A percentile compares a stretch with the other conserved stretches of the same genome.
These are phyloP conservation scores for Calonectria crousiana DNA, from an alignment of 2,329 filamentous ascomycete species.

Conservation along the genomic window DNA sequence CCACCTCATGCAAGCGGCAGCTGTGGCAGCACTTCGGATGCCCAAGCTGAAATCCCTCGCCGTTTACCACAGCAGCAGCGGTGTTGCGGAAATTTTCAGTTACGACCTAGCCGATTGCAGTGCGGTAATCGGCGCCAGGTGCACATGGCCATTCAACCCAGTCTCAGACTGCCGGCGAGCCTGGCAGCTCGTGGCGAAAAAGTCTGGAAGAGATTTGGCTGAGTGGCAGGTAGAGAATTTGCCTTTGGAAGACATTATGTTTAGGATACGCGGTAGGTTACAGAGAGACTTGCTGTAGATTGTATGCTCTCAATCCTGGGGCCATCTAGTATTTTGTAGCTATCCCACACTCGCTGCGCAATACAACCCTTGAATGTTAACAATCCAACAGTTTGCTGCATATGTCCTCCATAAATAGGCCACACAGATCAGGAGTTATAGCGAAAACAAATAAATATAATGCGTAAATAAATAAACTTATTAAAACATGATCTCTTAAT, in stretches of 20 bases:
- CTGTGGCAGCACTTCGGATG: not conserved
- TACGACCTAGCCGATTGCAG: not conserved
- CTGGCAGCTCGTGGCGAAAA: not conserved
- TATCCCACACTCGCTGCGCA: no score
- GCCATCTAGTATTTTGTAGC: not conserved
- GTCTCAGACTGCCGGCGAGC: not conserved
- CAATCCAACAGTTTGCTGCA: no score
- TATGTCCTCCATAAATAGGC: no score
- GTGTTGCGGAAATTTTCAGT: not conserved
- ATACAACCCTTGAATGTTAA: no score
- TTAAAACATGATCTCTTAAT: no score
- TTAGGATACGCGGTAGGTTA: not conserved
- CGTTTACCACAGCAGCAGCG: not conserved
- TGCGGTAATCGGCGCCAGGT: not conserved
- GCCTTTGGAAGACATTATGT: not conserved
- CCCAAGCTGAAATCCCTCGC: not conserved
- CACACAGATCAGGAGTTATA: no score
- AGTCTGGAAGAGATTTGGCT: not conserved
- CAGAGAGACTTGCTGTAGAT: not conserved
- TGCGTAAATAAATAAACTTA: no score
- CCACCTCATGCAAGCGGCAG: not conserved
- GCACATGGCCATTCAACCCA: slow-evolving; percentile 4
- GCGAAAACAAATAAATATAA: no score
- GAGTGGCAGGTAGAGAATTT: not conserved
- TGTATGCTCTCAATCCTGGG: not conserved